Conservation (phyloP, 2,329 filamentous ascomycete genomes). For the Lasiodiplodia citricola region DNA sequence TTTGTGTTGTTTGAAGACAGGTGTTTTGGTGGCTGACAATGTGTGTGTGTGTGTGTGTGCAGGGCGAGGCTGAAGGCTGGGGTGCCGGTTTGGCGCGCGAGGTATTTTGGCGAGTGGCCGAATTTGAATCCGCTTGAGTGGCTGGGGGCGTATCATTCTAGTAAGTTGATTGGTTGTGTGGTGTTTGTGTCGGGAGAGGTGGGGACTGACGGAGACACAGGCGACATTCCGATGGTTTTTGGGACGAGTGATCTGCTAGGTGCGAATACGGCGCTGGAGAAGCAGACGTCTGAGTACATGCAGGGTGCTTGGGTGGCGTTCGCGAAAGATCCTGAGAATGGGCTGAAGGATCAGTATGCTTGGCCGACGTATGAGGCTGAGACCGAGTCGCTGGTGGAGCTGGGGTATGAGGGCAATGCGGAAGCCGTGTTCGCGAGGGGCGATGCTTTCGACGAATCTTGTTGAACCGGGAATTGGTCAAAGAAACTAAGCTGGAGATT, state of each 20-base stretch:
- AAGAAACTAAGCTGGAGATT: no score
- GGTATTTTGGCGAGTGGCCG: constrained; percentile 30
- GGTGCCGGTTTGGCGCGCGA: constrained; percentile 31
- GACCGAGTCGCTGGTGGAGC: constrained; percentile 31
- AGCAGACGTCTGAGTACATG: constrained; percentile 29
- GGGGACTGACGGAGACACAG: constrained; percentile 29
- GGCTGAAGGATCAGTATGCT: constrained; percentile 26
- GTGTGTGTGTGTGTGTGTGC: constrained; percentile 29
- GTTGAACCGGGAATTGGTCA: not conserved
- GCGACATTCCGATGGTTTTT: constrained; percentile 28
- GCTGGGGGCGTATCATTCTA: constrained; percentile 31
- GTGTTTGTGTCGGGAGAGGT: not conserved
- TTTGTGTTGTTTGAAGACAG: not conserved
- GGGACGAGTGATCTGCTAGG: constrained; percentile 32
- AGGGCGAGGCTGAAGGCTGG: constrained; percentile 26
- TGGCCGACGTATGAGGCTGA: constrained; percentile 32
- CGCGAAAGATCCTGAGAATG: constrained; percentile 29
- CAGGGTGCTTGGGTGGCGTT: constrained; percentile 33
- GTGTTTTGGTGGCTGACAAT: constrained; percentile 26
- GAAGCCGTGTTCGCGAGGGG: constrained; percentile 40
- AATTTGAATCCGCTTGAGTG: constrained; percentile 10
- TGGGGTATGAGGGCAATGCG: constrained; percentile 33
- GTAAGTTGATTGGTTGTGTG: constrained; percentile 27
- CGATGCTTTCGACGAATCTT: constrained; percentile 32
- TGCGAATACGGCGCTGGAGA: constrained; percentile 28